These are phyloP conservation scores for Diaporthe sp. DNA, from an alignment of 2,329 filamentous ascomycete species.

Conservation along the genomic window DNA sequence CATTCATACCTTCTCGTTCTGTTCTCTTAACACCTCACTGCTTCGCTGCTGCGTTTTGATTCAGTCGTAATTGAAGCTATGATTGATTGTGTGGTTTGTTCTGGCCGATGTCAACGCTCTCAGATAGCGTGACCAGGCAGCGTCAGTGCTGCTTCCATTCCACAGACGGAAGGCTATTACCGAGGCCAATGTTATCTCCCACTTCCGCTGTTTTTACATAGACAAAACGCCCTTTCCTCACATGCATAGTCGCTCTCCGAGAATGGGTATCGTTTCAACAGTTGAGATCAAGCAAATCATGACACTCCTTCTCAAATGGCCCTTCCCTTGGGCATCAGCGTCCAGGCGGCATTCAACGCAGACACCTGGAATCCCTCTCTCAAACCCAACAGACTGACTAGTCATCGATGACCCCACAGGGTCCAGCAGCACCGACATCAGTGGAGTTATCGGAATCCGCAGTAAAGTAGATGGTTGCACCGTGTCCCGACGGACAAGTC, in stretches of 20 bases:
- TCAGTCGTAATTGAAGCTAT: background rate
- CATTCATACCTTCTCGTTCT: background rate
- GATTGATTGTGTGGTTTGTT: background rate
- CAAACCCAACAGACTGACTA: background rate
- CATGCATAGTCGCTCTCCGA: slow-evolving; percentile 10
- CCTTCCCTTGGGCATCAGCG: background rate
- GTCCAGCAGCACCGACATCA: slow-evolving; percentile 36
- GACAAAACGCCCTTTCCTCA: slow-evolving; percentile 3
- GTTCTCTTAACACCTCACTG: background rate
- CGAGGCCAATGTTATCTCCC: background rate
- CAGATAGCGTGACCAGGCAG: background rate
- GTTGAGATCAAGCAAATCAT: slow-evolving; percentile 16
- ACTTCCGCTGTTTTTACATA: slow-evolving; percentile 28
- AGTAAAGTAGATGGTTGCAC: slow-evolving; percentile 23
- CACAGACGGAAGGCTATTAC: slow-evolving; percentile 7
- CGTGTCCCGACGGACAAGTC: slow-evolving; percentile 34
- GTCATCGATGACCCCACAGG: slow-evolving; percentile 29
- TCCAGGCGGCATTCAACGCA: background rate
- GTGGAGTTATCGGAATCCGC: slow-evolving; percentile 6
- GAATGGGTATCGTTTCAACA: slow-evolving; percentile 16
- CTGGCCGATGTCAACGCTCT: background rate
- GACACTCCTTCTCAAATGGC: background rate
- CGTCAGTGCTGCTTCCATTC: background rate
- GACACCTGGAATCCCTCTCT: background rate
- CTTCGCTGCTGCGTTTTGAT: background rate